Conservation (phyloP, 345 rosid species). For the Melaleuca alternifolia region DNA sequence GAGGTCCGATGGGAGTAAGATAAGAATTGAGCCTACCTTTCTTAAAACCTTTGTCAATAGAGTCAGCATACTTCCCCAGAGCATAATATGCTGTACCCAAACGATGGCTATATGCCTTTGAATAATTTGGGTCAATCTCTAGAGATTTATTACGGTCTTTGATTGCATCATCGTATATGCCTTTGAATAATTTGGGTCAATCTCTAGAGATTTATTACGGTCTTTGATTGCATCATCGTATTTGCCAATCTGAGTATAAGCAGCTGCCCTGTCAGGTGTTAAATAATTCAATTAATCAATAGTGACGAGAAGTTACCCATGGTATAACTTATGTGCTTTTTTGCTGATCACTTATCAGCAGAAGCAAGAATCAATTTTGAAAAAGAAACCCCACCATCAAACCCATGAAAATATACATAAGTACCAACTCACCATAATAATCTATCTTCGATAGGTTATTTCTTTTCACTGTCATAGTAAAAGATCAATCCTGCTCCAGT, state of each 20-base stretch:
- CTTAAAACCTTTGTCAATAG: conserved; percentile 75
- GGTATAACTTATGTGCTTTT: background rate
- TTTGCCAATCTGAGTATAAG: conserved; percentile 61
- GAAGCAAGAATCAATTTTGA: background rate
- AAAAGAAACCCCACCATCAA: too few relatives aligned
- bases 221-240: conserved; percentile 62
- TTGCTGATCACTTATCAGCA: background rate
- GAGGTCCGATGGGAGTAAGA: background rate
- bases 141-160: conserved; percentile 68
- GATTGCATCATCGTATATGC: conserved; percentile 54
- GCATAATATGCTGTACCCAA: conserved; percentile 81
- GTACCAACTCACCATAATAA: conserved; percentile 67
- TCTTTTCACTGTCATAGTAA: conserved; percentile 68
- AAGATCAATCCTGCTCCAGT: conserved; percentile 73
- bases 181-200: conserved; percentile 71
- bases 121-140: conserved; percentile 66
- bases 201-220: conserved; percentile 67
- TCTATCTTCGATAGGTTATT: conserved; percentile 89
- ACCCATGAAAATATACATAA: background rate
- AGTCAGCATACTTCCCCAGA: conserved; percentile 59
- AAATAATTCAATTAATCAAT: background rate
- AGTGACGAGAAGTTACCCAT: background rate
- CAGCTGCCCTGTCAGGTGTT: conserved; percentile 60
- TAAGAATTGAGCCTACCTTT: conserved; percentile 44
- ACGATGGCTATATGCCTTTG: conserved; percentile 89